Evolutionary conservation across 73 alveolate genomes (phyloP).

Genomic region (Breviolum minutum): DNA sequence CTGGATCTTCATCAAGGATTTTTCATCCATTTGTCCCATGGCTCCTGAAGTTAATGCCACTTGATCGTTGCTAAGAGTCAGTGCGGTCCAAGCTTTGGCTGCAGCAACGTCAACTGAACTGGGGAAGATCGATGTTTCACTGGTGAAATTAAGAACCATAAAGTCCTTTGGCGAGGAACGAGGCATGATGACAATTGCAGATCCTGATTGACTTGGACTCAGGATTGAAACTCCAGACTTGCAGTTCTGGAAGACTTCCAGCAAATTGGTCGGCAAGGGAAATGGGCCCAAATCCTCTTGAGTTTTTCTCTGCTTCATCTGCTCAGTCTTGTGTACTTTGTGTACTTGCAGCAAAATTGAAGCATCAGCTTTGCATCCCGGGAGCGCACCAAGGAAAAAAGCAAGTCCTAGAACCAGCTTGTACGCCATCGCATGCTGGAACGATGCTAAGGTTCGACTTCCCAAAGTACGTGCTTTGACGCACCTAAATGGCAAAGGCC

Average conservation of each 20-base stretch:
- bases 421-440: background rate
- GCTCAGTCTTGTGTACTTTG: background rate
- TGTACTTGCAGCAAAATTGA: background rate
- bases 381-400: background rate
- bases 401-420: background rate
- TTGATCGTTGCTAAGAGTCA: background rate
- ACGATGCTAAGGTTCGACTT: background rate
- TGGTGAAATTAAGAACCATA: background rate
- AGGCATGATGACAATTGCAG: background rate
- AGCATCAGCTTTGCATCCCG: background rate
- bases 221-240: background rate
- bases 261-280: background rate
- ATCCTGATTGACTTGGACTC: background rate
- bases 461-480: conserved; percentile 18
- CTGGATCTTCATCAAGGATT: background rate
- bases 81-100: background rate
- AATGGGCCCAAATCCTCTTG: too few relatives aligned
- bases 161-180: background rate
- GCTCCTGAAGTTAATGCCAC: background rate
- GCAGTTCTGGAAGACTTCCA: background rate
- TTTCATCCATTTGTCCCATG: background rate
- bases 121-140: too few relatives aligned
- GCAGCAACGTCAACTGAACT: background rate
- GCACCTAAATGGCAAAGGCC: background rate
- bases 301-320: background rate